Conservation (phyloP, 768 basidiomycete genomes). For the Epithele typhae region DNA sequence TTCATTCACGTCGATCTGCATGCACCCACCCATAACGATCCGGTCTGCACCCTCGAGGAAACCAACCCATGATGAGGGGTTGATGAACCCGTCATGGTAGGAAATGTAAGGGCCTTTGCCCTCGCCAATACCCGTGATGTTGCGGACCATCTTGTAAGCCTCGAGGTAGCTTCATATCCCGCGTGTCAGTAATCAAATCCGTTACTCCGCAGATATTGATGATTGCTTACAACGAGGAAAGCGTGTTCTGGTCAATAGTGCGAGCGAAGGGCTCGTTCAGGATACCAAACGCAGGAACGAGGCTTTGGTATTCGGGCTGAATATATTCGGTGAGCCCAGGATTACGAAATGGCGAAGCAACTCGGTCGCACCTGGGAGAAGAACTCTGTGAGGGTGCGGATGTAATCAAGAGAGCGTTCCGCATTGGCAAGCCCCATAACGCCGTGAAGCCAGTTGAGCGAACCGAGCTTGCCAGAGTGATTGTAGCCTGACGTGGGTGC, state of each 20-base stretch:
- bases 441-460: conserved; percentile 59
- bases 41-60: conserved; percentile 35
- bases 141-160: conserved; percentile 59
- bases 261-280: conserved; percentile 54
- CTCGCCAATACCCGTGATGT: conserved; percentile 66
- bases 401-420: conserved; percentile 69
- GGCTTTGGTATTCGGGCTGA: conserved; percentile 53
- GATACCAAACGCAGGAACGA: conserved; percentile 58
- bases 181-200: conserved; percentile 31
- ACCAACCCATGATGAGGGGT: conserved; percentile 35
- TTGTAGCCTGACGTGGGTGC: conserved; percentile 33
- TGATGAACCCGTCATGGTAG: conserved; percentile 50
- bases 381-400: conserved; percentile 74
- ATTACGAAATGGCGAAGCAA: too few species aligned
- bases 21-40: conserved; percentile 35
- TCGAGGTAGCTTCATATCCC: conserved; percentile 46
- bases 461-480: conserved; percentile 55
- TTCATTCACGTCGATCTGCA: not conserved
- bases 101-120: conserved; percentile 53
- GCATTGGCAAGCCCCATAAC: conserved; percentile 88
- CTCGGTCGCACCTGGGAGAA: conserved; percentile 58
- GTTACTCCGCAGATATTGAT: conserved; percentile 28
- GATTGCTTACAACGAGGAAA: conserved; percentile 53
- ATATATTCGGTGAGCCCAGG: too few species aligned
- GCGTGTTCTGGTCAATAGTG: conserved; percentile 47